These are phyloP conservation scores for Trichoderma gamsii DNA, from an alignment of 495 filamentous ascomycete species.

Conservation along the genomic window DNA sequence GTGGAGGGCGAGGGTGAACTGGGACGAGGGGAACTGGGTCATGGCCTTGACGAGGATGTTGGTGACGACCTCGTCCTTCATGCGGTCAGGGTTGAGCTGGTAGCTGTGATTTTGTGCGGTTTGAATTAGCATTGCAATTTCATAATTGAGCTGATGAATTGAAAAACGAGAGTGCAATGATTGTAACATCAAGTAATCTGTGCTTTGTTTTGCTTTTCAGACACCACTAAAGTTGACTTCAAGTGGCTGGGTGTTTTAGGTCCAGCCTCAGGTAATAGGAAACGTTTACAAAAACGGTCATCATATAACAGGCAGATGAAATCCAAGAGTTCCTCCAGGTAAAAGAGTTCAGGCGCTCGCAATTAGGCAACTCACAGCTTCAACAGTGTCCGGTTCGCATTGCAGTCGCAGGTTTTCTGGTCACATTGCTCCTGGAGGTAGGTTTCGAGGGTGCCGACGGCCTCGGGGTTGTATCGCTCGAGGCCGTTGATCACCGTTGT, in stretches of 20 bases:
- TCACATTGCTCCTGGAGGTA: constrained; percentile 96
- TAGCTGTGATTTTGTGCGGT: constrained; percentile 53
- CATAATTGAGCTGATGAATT: not conserved
- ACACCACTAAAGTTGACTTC: constrained; percentile 34
- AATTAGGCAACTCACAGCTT: constrained; percentile 75
- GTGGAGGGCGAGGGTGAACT: constrained; percentile 89
- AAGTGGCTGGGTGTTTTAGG: constrained; percentile 42
- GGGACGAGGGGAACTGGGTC: constrained; percentile 92
- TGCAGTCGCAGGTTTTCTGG: constrained; percentile 85
- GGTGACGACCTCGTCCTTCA: constrained; percentile 92
- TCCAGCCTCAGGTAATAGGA: constrained; percentile 89
- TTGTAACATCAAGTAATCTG: not conserved
- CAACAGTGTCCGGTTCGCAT: constrained; percentile 89
- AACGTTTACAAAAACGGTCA: constrained; percentile 76
- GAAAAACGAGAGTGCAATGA: not conserved
- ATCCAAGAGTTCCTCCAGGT: constrained; percentile 8
- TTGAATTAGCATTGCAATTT: not conserved
- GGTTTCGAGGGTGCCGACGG: constrained; percentile 86
- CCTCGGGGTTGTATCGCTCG: constrained; percentile 98
- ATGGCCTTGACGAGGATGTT: constrained; percentile 98
- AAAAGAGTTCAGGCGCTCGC: constrained; percentile 16
- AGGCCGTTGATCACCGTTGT: constrained; percentile 87
- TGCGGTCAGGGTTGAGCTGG: constrained; percentile 99
- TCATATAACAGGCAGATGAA: constrained; percentile 42
- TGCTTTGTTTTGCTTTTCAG: not conserved